Evolutionary conservation across 108 stramenopile genomes (phyloP).

Genomic region (Cyclotella cryptica): DNA sequence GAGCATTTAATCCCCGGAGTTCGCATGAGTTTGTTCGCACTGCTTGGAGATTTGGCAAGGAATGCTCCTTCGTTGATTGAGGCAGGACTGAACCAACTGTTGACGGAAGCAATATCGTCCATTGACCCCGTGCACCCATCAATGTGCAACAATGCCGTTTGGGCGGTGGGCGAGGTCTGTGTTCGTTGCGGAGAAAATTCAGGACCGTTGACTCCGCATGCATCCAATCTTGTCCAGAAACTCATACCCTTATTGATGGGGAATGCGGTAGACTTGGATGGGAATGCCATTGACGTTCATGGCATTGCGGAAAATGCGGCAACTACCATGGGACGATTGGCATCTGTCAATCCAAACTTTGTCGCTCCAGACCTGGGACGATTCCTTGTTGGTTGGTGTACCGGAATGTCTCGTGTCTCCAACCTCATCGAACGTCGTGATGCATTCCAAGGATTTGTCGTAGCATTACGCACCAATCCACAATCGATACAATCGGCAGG

Average conservation of each 20-base stretch:
- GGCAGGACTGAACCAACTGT: slow-evolving; percentile 68
- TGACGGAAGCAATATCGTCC: slow-evolving; percentile 66
- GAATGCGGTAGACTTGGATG: slow-evolving; percentile 45
- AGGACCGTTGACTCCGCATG: slow-evolving; percentile 66
- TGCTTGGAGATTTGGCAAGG: slow-evolving; percentile 90
- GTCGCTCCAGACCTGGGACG: slow-evolving; percentile 87
- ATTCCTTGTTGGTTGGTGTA: slow-evolving; percentile 80
- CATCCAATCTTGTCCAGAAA: slow-evolving; percentile 63
- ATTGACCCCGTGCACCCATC: slow-evolving; percentile 67
- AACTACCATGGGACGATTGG: slow-evolving; percentile 87
- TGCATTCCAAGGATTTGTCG: slow-evolving; percentile 79
- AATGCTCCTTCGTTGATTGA: slow-evolving; percentile 80
- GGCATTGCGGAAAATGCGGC: slow-evolving; percentile 91
- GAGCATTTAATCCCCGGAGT: slow-evolving; percentile 73
- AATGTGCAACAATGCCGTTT: slow-evolving; percentile 92
- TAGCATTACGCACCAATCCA: slow-evolving; percentile 77
- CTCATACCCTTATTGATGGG: slow-evolving; percentile 88
- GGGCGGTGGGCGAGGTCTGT: slow-evolving; percentile 93
- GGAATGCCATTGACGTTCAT: slow-evolving; percentile 49
- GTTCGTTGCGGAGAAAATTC: slow-evolving; percentile 78
- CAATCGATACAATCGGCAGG: slow-evolving; percentile 66
- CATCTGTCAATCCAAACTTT: slow-evolving; percentile 77
- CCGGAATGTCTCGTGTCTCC: slow-evolving; percentile 75
- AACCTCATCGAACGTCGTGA: slow-evolving; percentile 75
- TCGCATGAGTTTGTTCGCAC: slow-evolving; percentile 90